These are phyloP conservation scores for Gigaspora rosea DNA, from an alignment of 192 early-diverging fungal species.

Conservation along the genomic window DNA sequence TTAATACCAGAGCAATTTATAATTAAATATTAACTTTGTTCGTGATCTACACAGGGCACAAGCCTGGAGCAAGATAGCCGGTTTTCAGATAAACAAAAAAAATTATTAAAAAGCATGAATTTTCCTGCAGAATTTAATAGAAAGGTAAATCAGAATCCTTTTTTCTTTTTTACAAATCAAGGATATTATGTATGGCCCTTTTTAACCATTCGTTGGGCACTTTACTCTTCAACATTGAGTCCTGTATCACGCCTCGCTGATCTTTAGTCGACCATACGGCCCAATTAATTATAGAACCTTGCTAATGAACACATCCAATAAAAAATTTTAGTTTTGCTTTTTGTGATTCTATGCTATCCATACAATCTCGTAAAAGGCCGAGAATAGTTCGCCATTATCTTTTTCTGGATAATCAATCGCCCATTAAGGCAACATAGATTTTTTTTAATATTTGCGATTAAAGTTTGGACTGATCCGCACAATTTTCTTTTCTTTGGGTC, in stretches of 20 bases:
- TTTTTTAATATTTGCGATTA: background rate
- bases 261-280: background rate
- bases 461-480: background rate
- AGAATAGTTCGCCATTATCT: background rate
- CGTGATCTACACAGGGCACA: constrained; percentile 55
- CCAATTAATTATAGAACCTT: background rate
- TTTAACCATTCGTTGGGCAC: constrained; percentile 14
- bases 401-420: constrained; percentile 16
- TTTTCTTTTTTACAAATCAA: constrained; percentile 9
- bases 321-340: constrained; percentile 16
- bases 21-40: background rate
- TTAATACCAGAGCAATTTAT: background rate
- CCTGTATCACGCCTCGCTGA: constrained; percentile 7
- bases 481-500: background rate
- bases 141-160: constrained; percentile 57
- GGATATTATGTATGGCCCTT: constrained; percentile 16
- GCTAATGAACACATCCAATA: constrained; percentile 15
- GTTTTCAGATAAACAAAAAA: constrained; percentile 82
- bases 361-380: background rate
- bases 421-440: constrained; percentile 13
- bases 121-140: constrained; percentile 77
- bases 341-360: constrained; percentile 20
- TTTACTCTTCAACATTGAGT: constrained; percentile 2
- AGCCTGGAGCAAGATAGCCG: constrained; percentile 77
- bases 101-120: constrained; percentile 73